phyloP scores from a whole-genome alignment of 1,284 basidiomycete species.

The Papiliotrema nemorosa region DNA sequence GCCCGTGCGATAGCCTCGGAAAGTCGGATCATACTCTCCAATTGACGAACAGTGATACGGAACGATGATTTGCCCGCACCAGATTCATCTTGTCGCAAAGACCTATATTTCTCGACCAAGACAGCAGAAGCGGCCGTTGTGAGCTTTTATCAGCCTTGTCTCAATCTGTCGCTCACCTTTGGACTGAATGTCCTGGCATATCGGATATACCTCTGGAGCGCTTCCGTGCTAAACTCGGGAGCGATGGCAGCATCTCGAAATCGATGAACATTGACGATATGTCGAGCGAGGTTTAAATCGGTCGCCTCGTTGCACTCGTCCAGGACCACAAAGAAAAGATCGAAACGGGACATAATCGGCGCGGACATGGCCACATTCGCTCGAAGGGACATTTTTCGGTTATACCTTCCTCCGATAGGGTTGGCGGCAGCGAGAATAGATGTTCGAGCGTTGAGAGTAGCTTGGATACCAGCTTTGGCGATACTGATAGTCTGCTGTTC shows the following conservation, averaged over 20 bases:
- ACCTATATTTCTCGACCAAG: conserved; percentile 92
- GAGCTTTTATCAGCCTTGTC: conserved; percentile 55
- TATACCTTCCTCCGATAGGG: conserved; percentile 93
- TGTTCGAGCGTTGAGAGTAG: conserved; percentile 95
- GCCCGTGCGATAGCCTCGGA: conserved; percentile 96
- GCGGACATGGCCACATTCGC: conserved; percentile 98
- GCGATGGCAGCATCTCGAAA: conserved; percentile 91
- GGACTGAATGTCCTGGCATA: conserved; percentile 96
- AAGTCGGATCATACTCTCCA: conserved; percentile 95
- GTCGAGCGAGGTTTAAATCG: conserved; percentile 89
- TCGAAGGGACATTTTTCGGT: conserved; percentile 86
- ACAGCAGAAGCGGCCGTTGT: conserved; percentile 89
- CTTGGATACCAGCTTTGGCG: conserved; percentile 98
- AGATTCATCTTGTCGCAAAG: conserved; percentile 86
- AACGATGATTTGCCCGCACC: conserved; percentile 88
- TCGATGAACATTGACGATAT: conserved; percentile 97
- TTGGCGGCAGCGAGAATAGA: conserved; percentile 98
- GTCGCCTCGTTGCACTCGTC: conserved; percentile 95
- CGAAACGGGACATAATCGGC: conserved; percentile 99
- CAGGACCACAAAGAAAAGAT: conserved; percentile 96
- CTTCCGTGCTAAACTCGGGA: conserved; percentile 96
- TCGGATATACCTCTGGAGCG: conserved; percentile 91
- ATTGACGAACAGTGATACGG: conserved; percentile 90
- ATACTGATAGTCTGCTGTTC: conserved; percentile 99
- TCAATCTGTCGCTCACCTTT: conserved; percentile 58